phyloP scores from a whole-genome alignment of 2,329 filamentous ascomycete genomes.

The Microcyclospora pomicola region DNA sequence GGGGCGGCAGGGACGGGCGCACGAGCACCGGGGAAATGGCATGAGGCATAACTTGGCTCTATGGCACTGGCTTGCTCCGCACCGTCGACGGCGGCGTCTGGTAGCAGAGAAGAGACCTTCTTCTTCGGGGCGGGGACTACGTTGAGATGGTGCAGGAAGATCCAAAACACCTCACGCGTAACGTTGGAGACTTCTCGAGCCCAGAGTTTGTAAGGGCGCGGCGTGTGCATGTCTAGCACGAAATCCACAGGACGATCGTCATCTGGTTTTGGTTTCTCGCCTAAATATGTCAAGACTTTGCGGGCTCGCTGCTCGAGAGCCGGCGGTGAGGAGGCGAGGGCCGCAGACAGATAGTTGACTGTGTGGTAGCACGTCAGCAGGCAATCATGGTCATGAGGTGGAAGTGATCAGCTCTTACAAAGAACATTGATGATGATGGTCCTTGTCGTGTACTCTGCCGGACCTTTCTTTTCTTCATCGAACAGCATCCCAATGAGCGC shows the following conservation, averaged over 20 bases:
- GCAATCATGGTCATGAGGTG: slow-evolving; percentile 3
- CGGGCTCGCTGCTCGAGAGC: slow-evolving; percentile 46
- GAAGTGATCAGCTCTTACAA: slow-evolving; percentile 27
- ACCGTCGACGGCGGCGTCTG: slow-evolving; percentile 3
- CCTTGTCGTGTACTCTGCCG: slow-evolving; percentile 88
- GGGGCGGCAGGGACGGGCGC: slow-evolving; percentile 87
- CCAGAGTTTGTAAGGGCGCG: slow-evolving; percentile 85
- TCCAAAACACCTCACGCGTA: slow-evolving; percentile 98
- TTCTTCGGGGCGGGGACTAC: slow-evolving; percentile 52
- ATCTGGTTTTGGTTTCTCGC: slow-evolving; percentile 66
- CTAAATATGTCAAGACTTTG: slow-evolving; percentile 65
- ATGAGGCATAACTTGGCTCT: slow-evolving; percentile 37
- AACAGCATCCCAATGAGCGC: slow-evolving; percentile 80
- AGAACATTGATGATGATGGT: slow-evolving; percentile 79
- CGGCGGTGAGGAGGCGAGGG: slow-evolving; percentile 30
- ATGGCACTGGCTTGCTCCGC: slow-evolving; percentile 6
- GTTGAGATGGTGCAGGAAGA: slow-evolving; percentile 90
- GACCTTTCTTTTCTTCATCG: slow-evolving; percentile 94
- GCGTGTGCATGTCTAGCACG: slow-evolving; percentile 74
- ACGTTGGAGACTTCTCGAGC: slow-evolving; percentile 84
- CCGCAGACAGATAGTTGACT: slow-evolving; percentile 67
- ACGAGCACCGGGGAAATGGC: slow-evolving; percentile 70
- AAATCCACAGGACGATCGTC: slow-evolving; percentile 67
- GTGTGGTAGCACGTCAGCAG: background rate
- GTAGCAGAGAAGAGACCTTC: background rate